Base-by-base conservation (phyloP, 176 grass and related monocot species). In the Avena eriantha region DNA sequence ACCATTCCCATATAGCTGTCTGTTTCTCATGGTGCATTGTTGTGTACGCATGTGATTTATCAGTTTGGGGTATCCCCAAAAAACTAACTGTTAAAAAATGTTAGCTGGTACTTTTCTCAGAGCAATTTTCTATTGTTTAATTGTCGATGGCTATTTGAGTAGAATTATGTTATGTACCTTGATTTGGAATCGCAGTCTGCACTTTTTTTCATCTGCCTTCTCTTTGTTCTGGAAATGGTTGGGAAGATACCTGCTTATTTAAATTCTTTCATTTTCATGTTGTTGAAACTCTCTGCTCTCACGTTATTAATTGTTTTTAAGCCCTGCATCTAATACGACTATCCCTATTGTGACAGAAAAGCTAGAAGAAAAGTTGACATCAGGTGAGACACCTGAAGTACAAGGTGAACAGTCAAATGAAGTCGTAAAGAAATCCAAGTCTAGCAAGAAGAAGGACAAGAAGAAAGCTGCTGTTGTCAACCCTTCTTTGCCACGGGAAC, bases 361-460 rank as follows among this genome's bases (percentile, higher is more conserved):
- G 69, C 77, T 94, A 50, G 96, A 94, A 90, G 90, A 96, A 58
- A 90, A 90, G 85, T 80, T 85, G 86, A 63, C 83, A 53, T 84
- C 88, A 26, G 79, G 81, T 4, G 86, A 81, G 78, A 63, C 48
- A 75, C 54, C 9, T 53, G 57, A 79, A 77, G 82, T 84, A 15
- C 85, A 92, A 18, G 35, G 34, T 80, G 78, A 69, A 35, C 56
- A 83, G 21, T 51, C 79, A 31, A 80, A 85, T 82, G 86, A 95
- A 88, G 61, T 86, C 14, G 49, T 58, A 78, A 92, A 86, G 72
- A 90, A 90, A 67, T 88, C 36, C 71, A 88, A 80, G 35, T 85
- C 75, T 76, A 80, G 26, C 8, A 92, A 86, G 35, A 89, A 87
- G 80, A 87, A 89, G 49, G 80, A 89, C 49, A 92, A 90, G 79